Evolutionary conservation across 2,329 filamentous ascomycete genomes (phyloP).

Genomic region (Ophiocordyceps polyrhachis-furcata): DNA sequence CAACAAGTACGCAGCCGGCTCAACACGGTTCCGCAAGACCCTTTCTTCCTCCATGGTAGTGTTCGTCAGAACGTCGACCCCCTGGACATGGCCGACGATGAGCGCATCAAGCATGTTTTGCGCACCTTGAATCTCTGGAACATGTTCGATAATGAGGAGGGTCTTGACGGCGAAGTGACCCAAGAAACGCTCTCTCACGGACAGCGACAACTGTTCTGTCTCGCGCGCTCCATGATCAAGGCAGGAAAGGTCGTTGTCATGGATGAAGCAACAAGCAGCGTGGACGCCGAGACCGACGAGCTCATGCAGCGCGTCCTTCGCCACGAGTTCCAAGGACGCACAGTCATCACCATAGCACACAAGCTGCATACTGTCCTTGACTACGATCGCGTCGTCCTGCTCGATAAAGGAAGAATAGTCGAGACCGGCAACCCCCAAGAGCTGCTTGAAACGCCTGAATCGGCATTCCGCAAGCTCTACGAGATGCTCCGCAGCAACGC

Average conservation of each 20-base stretch:
- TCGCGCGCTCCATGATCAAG: constrained; percentile 16
- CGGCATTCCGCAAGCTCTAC: constrained; percentile 5
- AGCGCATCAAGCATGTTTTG: constrained; percentile 22
- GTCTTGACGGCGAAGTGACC: constrained; percentile 16
- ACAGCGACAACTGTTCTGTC: constrained; percentile 25
- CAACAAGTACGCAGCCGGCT: constrained; percentile 12
- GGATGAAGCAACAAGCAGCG: constrained; percentile 19
- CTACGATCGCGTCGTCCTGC: constrained; percentile 42
- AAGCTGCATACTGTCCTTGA: constrained; percentile 27
- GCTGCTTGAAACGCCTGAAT: constrained; percentile 1
- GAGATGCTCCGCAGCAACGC: constrained; percentile 1
- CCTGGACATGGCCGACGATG: constrained; percentile 14
- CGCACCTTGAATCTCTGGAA: constrained; percentile 24
- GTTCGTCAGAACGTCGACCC: constrained; percentile 32
- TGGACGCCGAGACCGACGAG: constrained; percentile 15
- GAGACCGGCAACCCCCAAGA: constrained; percentile 17
- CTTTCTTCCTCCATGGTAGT: constrained; percentile 27
- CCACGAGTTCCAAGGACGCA: constrained; percentile 21
- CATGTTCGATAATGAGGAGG: constrained; percentile 18
- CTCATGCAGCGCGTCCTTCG: constrained; percentile 15
- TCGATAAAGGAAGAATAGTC: constrained; percentile 43
- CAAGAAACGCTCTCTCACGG: constrained; percentile 18
- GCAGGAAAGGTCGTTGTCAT: constrained; percentile 16
- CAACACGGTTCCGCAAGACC: constrained; percentile 30
- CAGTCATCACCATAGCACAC: constrained; percentile 28